phyloP scores from a whole-genome alignment of 2,329 filamentous ascomycete species.

The Thelonectria olida region DNA sequence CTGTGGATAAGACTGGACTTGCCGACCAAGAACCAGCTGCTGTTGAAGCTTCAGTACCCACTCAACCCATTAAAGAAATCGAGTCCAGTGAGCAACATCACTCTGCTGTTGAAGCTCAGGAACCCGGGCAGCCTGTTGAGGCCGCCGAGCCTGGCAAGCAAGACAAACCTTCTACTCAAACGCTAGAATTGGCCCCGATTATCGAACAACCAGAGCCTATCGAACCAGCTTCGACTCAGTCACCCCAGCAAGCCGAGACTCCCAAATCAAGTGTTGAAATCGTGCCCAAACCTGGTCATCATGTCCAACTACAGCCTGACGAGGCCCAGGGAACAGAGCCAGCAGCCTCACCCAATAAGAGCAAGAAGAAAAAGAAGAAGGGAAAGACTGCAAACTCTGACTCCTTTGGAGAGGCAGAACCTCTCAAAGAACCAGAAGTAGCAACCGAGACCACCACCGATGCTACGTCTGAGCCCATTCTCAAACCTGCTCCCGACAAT shows the following conservation, averaged over 20 bases:
- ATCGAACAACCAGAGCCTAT: slow-evolving; percentile 9
- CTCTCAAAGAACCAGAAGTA: background rate
- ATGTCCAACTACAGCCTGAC: background rate
- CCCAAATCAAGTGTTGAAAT: background rate
- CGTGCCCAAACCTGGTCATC: background rate
- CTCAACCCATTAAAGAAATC: background rate
- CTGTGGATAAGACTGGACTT: background rate
- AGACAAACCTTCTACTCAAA: slow-evolving; percentile 1
- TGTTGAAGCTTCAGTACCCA: slow-evolving; percentile 8
- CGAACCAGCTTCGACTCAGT: background rate
- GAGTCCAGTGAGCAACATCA: background rate
- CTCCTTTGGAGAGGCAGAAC: background rate
- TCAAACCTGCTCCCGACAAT: background rate
- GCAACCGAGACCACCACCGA: background rate
- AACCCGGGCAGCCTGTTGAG: slow-evolving; percentile 1
- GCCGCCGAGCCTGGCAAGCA: background rate
- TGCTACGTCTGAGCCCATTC: background rate
- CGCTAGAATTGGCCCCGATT: background rate
- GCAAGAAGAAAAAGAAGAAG: slow-evolving; percentile 29
- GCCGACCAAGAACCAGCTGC: background rate
- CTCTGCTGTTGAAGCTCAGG: background rate
- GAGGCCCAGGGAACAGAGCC: background rate
- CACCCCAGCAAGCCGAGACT: background rate
- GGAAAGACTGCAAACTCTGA: slow-evolving; percentile 1
- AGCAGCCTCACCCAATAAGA: slow-evolving; percentile 33